phyloP scores from a whole-genome alignment of 2,329 filamentous ascomycete species.

The Epichloe scottii region DNA sequence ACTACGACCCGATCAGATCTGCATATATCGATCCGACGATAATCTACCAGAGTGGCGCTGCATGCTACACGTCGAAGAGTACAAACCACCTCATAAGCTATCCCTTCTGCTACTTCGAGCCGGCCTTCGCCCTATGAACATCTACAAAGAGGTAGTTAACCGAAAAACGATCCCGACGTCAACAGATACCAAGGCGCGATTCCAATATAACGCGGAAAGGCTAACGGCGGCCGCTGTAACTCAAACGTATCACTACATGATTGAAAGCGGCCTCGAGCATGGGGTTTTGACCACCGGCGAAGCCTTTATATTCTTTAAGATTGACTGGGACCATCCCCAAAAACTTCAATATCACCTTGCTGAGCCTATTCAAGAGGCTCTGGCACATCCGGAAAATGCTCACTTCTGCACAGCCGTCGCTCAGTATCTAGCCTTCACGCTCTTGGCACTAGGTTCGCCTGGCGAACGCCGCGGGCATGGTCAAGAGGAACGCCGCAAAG shows the following conservation, averaged over 20 bases:
- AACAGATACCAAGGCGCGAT: too few relatives aligned
- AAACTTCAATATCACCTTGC: too few relatives aligned
- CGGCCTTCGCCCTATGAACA: background rate
- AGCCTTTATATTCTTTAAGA: too few relatives aligned
- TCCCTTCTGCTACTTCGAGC: too few relatives aligned
- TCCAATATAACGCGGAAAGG: background rate
- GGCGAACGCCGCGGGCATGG: background rate
- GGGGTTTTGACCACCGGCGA: too few relatives aligned
- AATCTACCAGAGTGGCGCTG: too few relatives aligned
- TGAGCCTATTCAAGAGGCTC: too few relatives aligned
- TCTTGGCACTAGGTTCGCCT: background rate
- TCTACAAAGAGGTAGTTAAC: background rate
- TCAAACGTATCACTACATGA: background rate
- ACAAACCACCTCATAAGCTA: background rate
- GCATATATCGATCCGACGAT: background rate
- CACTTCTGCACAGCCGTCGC: background rate
- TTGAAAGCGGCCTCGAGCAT: too few relatives aligned
- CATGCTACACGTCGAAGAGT: background rate
- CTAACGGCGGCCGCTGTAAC: background rate
- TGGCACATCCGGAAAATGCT: background rate
- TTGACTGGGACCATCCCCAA: too few relatives aligned
- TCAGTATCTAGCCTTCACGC: background rate
- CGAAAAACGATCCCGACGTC: background rate
- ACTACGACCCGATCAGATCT: background rate
- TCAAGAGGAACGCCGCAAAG: background rate